phyloP scores from a whole-genome alignment of 129 eudicot species.

The Tagetes patula region DNA sequence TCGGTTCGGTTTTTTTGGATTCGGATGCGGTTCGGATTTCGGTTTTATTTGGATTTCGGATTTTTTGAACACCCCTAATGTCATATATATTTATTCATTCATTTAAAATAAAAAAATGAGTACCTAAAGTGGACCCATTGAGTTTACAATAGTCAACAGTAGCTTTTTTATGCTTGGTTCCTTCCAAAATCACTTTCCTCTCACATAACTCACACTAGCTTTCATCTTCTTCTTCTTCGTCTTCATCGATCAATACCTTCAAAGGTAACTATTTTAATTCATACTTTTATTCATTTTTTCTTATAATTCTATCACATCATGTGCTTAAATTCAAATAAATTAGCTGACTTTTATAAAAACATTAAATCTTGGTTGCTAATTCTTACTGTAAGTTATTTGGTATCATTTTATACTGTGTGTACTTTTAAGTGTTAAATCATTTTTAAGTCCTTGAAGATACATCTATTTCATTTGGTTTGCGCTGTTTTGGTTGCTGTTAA shows the following conservation, averaged over 20 bases:
- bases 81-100: too few relatives aligned
- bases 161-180: neutral
- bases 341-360: neutral
- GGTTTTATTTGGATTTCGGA: too few relatives aligned
- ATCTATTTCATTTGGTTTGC: neutral
- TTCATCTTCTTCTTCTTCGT: neutral
- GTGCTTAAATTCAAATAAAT: neutral
- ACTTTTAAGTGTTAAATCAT: too few relatives aligned
- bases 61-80: too few relatives aligned
- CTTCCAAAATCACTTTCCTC: neutral
- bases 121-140: constrained; percentile 15
- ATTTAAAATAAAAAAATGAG: neutral
- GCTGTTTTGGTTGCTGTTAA: neutral
- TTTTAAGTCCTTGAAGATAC: neutral
- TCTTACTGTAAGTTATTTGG: neutral
- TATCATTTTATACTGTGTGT: neutral
- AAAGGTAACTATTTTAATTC: constrained; percentile 14
- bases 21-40: too few relatives aligned
- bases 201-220: neutral
- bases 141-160: constrained; percentile 23
- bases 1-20: too few relatives aligned
- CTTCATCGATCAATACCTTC: neutral
- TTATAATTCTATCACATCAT: neutral
- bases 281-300: neutral
- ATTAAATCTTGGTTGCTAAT: neutral